Evolutionary conservation across 768 basidiomycete genomes (phyloP), one percentile per base, ranked within the genome.

Genomic region (Tulasnella sp.): DNA sequence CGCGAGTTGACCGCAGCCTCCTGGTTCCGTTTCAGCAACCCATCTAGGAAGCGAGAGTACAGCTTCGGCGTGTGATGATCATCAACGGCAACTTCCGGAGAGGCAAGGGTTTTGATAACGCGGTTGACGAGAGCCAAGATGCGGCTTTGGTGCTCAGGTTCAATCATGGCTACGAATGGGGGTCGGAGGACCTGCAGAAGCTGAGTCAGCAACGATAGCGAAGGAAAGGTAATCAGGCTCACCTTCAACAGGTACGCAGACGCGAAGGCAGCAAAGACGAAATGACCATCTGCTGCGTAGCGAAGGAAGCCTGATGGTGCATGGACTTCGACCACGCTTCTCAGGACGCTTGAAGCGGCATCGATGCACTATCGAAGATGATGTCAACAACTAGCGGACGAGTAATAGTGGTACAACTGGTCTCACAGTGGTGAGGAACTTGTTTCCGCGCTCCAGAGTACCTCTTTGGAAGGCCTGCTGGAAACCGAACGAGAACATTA

Each of bases 401-500:
- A 15, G 12, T 67, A 75, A 52, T 31, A 31, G 29, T 25, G 34
- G n/a, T 29, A 58, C 75, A 68, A 1, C 72, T 75, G 25, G 42
- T 85, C 91, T 72, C 37, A 90, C 92, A 86, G 89, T 91, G 75
- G 85, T 87, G 78, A 93, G 89, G 82, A 91, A 91, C 29, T 92
- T 80, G 22, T 88, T 82, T 81, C 93, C 91, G 1, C 86, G 86
- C 0, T 85, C 82, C 78, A 89, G 85, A 37, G 92, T 86, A 0
- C 91, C 91, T 9, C 90, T 87, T 79, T 90, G 88, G 82, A 88
- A 93, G 1, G 92, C 92, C 79, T 93, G 90, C 79, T 94, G 92
- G 83, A 93, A 93, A 5, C 91, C 92, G 79, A 94, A 93, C 0
- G 93, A 93, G 80, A 88, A 93, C 91, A 93, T 92, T 70, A 94